Evolutionary conservation across 768 basidiomycete species (phyloP).

Genomic region (Inosperma sp.): DNA sequence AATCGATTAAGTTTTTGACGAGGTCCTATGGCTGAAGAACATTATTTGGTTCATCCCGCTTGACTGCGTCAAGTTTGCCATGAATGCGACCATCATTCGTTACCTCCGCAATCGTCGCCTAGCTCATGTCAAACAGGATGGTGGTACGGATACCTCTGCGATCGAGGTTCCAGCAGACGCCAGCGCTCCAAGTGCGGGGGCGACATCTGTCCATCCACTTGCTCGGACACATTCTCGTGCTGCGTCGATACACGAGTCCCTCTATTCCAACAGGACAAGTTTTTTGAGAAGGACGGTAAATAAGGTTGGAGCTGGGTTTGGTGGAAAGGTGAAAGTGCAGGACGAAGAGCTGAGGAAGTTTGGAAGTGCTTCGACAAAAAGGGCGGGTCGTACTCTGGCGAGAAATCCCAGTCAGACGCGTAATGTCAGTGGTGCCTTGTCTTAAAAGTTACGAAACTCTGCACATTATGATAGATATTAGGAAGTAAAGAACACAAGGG

Average conservation of each 20-base stretch:
- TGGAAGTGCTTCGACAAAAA: slow-evolving; percentile 75
- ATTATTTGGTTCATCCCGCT: slow-evolving; percentile 95
- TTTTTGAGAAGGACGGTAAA: slow-evolving; percentile 86
- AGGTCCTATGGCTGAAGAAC: slow-evolving; percentile 49
- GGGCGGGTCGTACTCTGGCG: slow-evolving; percentile 67
- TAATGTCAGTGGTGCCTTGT: background rate
- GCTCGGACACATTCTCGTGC: slow-evolving; percentile 81
- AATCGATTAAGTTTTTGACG: background rate
- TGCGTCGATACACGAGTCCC: slow-evolving; percentile 82
- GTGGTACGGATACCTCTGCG: slow-evolving; percentile 33
- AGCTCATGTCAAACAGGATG: slow-evolving; percentile 45
- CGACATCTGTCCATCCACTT: background rate
- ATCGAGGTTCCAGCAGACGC: background rate
- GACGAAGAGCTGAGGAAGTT: slow-evolving; percentile 81
- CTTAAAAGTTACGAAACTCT: background rate
- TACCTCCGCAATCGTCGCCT: slow-evolving; percentile 65
- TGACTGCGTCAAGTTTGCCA: slow-evolving; percentile 92
- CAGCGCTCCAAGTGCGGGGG: no score
- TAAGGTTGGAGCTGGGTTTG: slow-evolving; percentile 73
- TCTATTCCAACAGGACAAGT: slow-evolving; percentile 91
- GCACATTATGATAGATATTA: background rate
- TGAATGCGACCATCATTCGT: slow-evolving; percentile 92
- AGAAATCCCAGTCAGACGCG: slow-evolving; percentile 65
- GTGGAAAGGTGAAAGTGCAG: slow-evolving; percentile 71
- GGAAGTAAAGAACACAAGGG: no score